Percentiles rank a stretch among this genome's conserved stretches.
Conservation (phyloP, 306 rosid species). For the Medicago lupulina region DNA sequence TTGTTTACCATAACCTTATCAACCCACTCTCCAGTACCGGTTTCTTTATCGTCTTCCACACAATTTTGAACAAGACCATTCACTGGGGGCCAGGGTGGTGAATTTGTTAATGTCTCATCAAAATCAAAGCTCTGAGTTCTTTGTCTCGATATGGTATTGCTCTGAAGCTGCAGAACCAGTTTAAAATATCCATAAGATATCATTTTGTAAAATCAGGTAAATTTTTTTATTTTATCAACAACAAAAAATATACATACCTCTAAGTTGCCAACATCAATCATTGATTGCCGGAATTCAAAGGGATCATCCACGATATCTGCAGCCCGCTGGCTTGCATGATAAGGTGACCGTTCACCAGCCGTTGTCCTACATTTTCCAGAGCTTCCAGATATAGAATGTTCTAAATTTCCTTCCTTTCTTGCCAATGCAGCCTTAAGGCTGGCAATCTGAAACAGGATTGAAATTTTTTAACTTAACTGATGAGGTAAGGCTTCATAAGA, state of each 20-base stretch:
- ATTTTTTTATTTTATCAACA: not conserved
- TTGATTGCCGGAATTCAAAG: constrained; percentile 57
- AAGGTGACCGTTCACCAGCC: constrained; percentile 64
- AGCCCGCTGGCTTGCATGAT: constrained; percentile 50
- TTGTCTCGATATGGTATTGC: constrained; percentile 56
- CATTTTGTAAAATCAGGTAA: constrained; percentile 18
- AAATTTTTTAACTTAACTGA: not conserved
- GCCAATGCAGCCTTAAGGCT: constrained; percentile 78
- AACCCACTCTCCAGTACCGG: constrained; percentile 81
- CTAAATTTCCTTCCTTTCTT: constrained; percentile 70
- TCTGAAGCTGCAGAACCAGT: constrained; percentile 63
- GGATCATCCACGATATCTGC: constrained; percentile 51
- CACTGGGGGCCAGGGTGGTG: constrained; percentile 94
- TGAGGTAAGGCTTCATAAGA: constrained; percentile 19
- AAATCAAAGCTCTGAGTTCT: constrained; percentile 80
- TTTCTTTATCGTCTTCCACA: constrained; percentile 80
- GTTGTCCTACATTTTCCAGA: constrained; percentile 62
- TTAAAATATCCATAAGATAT: constrained; percentile 12
- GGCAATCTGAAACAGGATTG: constrained; percentile 61
- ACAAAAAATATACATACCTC: constrained; percentile 60
- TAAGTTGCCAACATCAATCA: constrained; percentile 61
- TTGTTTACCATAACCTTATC: constrained; percentile 99
- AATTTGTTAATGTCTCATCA: constrained; percentile 75
- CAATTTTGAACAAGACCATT: constrained; percentile 64
- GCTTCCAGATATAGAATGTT: constrained; percentile 60